These are phyloP conservation scores for Trichoderma sp. DNA, from an alignment of 2,329 filamentous ascomycete species.

Conservation along the genomic window DNA sequence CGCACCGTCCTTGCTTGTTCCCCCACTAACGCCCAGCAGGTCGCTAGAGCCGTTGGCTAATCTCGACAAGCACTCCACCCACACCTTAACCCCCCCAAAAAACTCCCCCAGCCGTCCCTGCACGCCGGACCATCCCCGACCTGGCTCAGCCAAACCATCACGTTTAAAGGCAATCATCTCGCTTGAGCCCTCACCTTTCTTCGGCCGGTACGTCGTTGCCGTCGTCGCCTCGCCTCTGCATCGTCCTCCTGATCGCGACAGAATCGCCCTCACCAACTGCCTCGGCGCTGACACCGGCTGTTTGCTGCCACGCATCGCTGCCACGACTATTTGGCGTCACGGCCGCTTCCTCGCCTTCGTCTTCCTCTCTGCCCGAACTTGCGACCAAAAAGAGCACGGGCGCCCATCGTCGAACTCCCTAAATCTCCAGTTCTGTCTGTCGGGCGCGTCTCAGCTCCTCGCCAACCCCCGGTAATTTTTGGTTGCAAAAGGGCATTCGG, in stretches of 20 bases:
- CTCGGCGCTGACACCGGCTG: conserved; percentile 16
- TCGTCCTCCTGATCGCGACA: conserved; percentile 7
- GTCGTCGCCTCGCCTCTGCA: conserved; percentile 21
- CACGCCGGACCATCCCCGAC: conserved; percentile 32
- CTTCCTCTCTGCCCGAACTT: not conserved
- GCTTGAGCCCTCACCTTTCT: conserved; percentile 48
- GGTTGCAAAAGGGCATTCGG: conserved; percentile 15
- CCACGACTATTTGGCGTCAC: conserved; percentile 8
- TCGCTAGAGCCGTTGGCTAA: conserved; percentile 37
- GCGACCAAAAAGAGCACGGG: conserved; percentile 4
- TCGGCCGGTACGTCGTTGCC: conserved; percentile 44
- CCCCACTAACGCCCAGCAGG: conserved; percentile 29
- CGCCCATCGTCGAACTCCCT: conserved; percentile 17
- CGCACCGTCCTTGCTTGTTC: conserved; percentile 26
- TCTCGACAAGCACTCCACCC: conserved; percentile 43
- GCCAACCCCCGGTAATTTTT: conserved; percentile 16
- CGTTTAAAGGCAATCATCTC: conserved; percentile 51
- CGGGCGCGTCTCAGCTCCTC: conserved; percentile 19
- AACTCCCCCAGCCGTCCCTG: conserved; percentile 29
- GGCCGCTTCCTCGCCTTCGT: conserved; percentile 1
- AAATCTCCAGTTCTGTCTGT: conserved; percentile 7
- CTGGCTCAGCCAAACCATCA: conserved; percentile 39
- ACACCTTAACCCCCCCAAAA: conserved; percentile 35
- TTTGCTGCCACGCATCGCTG: conserved; percentile 19
- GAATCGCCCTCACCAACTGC: not conserved